Base-by-base conservation (phyloP, 2,329 filamentous ascomycete genomes). In the Mollisiaceae sp. region DNA sequence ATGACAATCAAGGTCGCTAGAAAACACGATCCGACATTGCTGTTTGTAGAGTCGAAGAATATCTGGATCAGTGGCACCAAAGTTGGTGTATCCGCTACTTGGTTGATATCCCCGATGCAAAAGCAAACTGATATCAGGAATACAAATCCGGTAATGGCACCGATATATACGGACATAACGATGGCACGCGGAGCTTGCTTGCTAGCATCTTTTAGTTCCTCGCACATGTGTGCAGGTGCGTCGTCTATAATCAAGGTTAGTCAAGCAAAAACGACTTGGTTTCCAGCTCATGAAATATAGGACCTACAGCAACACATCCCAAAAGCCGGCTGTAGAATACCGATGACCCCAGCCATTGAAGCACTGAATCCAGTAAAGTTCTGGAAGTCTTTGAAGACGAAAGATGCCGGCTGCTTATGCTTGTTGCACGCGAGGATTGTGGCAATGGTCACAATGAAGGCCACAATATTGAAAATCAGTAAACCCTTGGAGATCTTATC, bases 331-430 rank as follows among this genome's bases (percentile, higher is more conserved):
- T 86, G 83, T 6, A 86, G 71, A 14, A 86, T 79, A 2, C 84
- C 85, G 22, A 87, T 75, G 36, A 86, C 81, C 0, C 83, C 82
- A 4, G 81, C 79, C 75, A 85, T 86, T 0, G 79, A 77, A 11
- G 78, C 75, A 3, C 78, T 79, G 73, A 83, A 86, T 1, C 85
- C 85, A 0, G 83, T 83, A 45, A 80, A 78, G 66, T 86, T 86
- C 61, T 85, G 81, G 65, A 86, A 86, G 32, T 84, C 80, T 18
- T 72, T 71, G 71, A 86, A 87, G 9, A 87, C 85, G 68, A 86
- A 87, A 27, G 78, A 79, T 1, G 84, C 78, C 0, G 81, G 75
- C 67, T 86, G 82, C 66, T 85, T 85, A 70, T 85, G 77, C 41
- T 83, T 79, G 66, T 86, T 86, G 20, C 77, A 81, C 1, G 83